These are phyloP conservation scores for Aspergillus japonicus DNA, from an alignment of 2,329 filamentous ascomycete genomes.

Conservation along the genomic window DNA sequence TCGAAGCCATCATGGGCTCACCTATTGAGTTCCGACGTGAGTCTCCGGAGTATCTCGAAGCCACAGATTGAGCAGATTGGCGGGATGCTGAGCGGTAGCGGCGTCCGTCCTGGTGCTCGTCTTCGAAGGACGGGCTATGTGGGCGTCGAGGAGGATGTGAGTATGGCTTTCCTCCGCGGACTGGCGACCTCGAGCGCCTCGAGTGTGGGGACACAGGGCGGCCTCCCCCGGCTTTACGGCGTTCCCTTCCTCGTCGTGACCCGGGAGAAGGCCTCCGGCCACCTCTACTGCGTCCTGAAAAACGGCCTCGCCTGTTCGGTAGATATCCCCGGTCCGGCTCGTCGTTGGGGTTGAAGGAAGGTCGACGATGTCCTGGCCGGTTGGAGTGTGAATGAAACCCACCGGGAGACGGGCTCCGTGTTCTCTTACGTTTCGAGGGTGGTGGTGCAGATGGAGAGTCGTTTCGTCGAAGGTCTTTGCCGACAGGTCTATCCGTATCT, in stretches of 20 bases:
- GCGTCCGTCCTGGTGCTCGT: constrained; percentile 26
- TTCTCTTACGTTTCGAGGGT: constrained; percentile 41
- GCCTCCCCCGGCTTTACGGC: constrained; percentile 31
- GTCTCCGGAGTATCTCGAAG: constrained; percentile 31
- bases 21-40: constrained; percentile 25
- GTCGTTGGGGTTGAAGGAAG: constrained; percentile 31
- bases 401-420: constrained; percentile 42
- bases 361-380: constrained; percentile 21
- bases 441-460: constrained; percentile 32
- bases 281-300: constrained; percentile 33
- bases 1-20: constrained; percentile 27
- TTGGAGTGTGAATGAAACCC: constrained; percentile 28
- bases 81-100: constrained; percentile 36
- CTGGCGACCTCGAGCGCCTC: constrained; percentile 35
- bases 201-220: constrained; percentile 28
- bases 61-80: constrained; percentile 33
- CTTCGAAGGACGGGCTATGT: constrained; percentile 28
- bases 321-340: constrained; percentile 40
- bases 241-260: constrained; percentile 35
- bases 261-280: constrained; percentile 27
- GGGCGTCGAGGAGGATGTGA: constrained; percentile 30
- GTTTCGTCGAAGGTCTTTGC: constrained; percentile 31
- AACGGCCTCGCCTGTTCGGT: constrained; percentile 36
- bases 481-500: constrained; percentile 18
- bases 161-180: constrained; percentile 26